A percentile compares a stretch with the other conserved stretches of the same genome.
These are phyloP conservation scores for Neocucurbitaria cava DNA, from an alignment of 2,329 filamentous ascomycete species.

Conservation along the genomic window DNA sequence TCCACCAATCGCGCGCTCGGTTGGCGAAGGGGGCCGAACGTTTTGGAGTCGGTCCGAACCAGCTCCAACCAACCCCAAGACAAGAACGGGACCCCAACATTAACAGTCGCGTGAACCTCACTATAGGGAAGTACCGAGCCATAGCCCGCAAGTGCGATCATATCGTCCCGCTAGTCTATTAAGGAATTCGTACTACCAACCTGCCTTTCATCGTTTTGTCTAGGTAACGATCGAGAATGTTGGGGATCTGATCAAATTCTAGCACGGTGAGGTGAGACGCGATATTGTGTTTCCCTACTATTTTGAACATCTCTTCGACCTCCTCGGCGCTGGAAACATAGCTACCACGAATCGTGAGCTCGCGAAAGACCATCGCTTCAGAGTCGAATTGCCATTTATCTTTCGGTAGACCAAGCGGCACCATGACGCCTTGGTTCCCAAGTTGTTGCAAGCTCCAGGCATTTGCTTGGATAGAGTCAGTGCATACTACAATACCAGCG, in stretches of 20 bases:
- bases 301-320: conserved; percentile 32
- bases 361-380: conserved; percentile 31
- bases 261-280: conserved; percentile 31
- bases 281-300: conserved; percentile 27
- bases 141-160: neutral
- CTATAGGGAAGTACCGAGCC: neutral
- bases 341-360: conserved; percentile 32
- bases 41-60: neutral
- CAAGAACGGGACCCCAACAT: neutral
- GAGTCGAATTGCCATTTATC: conserved; percentile 37
- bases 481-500: conserved; percentile 35
- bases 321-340: conserved; percentile 33
- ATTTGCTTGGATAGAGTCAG: conserved; percentile 30
- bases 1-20: neutral
- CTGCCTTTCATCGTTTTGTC: conserved; percentile 32
- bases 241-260: conserved; percentile 29
- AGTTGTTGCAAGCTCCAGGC: conserved; percentile 33
- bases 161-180: neutral
- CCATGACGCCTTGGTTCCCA: conserved; percentile 30
- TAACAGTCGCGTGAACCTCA: neutral
- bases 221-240: conserved; percentile 24
- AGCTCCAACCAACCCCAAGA: neutral
- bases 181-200: conserved; percentile 18
- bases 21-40: neutral
- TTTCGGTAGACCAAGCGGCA: conserved; percentile 32